A percentile compares a stretch with the other conserved stretches of the same genome.
phyloP scores from a whole-genome alignment of 805 yeast species.

The Peterozyma toletana region DNA sequence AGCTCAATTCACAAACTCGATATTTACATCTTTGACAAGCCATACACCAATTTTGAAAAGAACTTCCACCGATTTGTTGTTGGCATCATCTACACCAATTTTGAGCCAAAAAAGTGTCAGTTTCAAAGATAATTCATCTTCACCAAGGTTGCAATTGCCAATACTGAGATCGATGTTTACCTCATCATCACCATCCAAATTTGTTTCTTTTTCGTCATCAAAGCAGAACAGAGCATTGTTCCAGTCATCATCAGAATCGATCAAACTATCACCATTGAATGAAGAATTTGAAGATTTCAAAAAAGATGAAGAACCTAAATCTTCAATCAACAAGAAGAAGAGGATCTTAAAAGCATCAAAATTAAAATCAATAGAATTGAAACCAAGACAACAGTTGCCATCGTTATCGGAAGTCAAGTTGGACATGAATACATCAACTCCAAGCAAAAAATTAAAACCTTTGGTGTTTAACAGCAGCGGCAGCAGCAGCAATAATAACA shows the following conservation, averaged over 20 bases:
- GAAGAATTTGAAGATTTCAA: not conserved
- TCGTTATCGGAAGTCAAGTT: constrained; percentile 5
- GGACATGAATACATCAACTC: constrained; percentile 17
- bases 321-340: not conserved
- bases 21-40: not conserved
- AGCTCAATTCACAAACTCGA: too few relatives aligned
- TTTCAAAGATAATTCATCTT: constrained; percentile 14
- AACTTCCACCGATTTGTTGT: constrained; percentile 5
- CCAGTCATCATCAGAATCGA: not conserved
- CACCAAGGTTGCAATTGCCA: constrained; percentile 10
- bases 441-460: constrained; percentile 2
- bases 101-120: not conserved
- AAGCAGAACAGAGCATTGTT: not conserved
- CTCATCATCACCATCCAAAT: constrained; percentile 10
- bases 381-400: constrained; percentile 1
- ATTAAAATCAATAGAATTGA: not conserved
- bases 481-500: too few relatives aligned
- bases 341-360: constrained; percentile 6
- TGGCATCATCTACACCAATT: constrained; percentile 25
- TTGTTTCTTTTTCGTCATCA: not conserved
- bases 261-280: not conserved
- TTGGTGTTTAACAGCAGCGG: too few relatives aligned
- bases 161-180: constrained; percentile 1
- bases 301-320: not conserved
- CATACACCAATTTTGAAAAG: not conserved